These are phyloP conservation scores for Penicillium waksmanii DNA, from an alignment of 495 filamentous ascomycete species.

Conservation along the genomic window DNA sequence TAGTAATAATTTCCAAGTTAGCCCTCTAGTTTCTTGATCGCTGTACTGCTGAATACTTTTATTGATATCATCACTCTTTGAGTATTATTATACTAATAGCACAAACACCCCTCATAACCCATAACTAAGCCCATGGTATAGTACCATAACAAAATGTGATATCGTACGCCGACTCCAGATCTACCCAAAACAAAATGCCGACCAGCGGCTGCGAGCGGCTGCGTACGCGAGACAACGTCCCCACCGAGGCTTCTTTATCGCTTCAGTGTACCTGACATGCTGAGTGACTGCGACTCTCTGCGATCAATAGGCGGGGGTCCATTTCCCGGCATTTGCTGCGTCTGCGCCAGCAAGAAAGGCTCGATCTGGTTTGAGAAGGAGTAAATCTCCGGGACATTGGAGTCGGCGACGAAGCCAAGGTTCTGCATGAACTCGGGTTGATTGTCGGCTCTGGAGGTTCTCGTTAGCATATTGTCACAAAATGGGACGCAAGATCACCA, in stretches of 20 bases:
- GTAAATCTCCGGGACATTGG: slow-evolving; percentile 41
- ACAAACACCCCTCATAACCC: not conserved
- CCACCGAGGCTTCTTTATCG: slow-evolving; percentile 17
- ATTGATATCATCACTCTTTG: not conserved
- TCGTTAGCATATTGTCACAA: not conserved
- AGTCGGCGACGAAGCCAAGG: slow-evolving; percentile 43
- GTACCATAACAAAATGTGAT: not conserved
- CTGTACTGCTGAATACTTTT: not conserved
- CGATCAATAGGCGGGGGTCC: slow-evolving; percentile 21
- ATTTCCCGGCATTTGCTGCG: slow-evolving; percentile 34
- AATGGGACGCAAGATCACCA: no score
- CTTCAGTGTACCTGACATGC: slow-evolving; percentile 21
- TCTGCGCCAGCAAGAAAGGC: slow-evolving; percentile 41
- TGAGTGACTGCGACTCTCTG: slow-evolving; percentile 30
- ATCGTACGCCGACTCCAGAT: not conserved
- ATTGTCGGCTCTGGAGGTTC: slow-evolving; percentile 37
- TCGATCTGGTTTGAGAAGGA: slow-evolving; percentile 45
- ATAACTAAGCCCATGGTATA: not conserved
- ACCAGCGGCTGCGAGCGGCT: slow-evolving; percentile 21
- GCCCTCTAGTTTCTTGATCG: no score
- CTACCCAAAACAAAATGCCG: slow-evolving; percentile 7
- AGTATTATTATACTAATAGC: not conserved
- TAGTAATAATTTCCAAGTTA: no score
- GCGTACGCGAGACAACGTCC: not conserved
- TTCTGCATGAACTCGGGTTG: slow-evolving; percentile 51